Evolutionary conservation across 2,329 filamentous ascomycete species (phyloP), one percentile per base, ranked within the genome.

Genomic region (Colletotrichum lentis): DNA sequence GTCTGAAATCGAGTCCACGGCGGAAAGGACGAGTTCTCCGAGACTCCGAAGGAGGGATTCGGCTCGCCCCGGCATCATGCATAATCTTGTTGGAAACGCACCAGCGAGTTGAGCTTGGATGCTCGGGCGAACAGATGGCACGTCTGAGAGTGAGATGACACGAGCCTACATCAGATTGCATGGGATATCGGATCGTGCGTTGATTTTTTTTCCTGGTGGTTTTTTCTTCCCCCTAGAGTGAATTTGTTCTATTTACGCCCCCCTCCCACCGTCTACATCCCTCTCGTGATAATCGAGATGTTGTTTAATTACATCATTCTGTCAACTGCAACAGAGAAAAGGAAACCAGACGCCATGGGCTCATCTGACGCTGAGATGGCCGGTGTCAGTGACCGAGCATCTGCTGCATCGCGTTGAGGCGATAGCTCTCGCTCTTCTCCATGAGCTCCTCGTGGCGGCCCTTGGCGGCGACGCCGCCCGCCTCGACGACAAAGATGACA

Each of bases 381-480:
- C 24, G 8, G 49, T 4, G 20, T 54, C 67, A 74, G 12, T 70
- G 70, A 53, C 71, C 72, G 35, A 82, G 72, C 79, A 82, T 85
- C 75, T 87, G 84, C 69, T 85, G 83, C 70, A 83, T 74, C 27
- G 83, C 83, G 74, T 85, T 86, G 10, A 82, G 78, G 24, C 84
- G 78, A 72, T 88, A 86, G 31, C 79, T 81, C 69, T 86, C 85
- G 59, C 84, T 85, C 65, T 79, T 74, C 78, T 82, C 81, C 69
- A 87, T 77, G 61, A 88, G 74, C 72, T 88, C 85, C 64, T 84
- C 80, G 72, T 88, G 86, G 27, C 79, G 80, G 2, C 86, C 86
- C 62, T 76, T 77, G 67, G 87, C 85, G 14, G 86, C 81, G 52
- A 86, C 79, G 61, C 76, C 79, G 1, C 86, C 86, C 10, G 80